Conservation (phyloP, 345 rosid species). For the Syzygium aromaticum region DNA sequence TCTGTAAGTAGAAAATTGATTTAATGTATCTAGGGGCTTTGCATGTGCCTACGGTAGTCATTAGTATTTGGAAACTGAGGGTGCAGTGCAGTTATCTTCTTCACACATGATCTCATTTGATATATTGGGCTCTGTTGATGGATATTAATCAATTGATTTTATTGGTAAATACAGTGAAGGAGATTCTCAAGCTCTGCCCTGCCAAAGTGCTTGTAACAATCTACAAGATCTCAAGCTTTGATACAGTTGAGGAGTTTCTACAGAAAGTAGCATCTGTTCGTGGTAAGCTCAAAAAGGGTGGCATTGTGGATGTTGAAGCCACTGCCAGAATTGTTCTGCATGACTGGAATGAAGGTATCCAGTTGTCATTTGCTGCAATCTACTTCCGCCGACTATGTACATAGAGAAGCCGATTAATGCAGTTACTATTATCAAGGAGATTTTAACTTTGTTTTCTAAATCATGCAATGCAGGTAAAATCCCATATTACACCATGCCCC, state of each 20-base stretch:
- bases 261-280: constrained; percentile 82
- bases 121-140: neutral
- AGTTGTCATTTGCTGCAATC: neutral
- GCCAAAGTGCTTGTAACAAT: constrained; percentile 52
- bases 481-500: constrained; percentile 86
- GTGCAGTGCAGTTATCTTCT: neutral
- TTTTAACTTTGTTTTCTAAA: neutral
- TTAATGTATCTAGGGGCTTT: neutral
- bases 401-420: neutral
- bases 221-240: constrained; percentile 69
- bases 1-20: neutral
- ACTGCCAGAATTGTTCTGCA: constrained; percentile 84
- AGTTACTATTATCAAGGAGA: neutral
- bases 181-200: constrained; percentile 80
- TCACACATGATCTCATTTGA: neutral
- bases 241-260: constrained; percentile 79
- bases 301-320: constrained; percentile 78
- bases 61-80: neutral
- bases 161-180: constrained; percentile 50
- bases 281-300: constrained; percentile 96
- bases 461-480: constrained; percentile 57
- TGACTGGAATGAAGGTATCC: constrained; percentile 85
- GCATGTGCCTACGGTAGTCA: neutral
- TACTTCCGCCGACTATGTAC: neutral
- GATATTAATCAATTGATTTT: neutral